A percentile compares a stretch with the other conserved stretches of the same genome.
phyloP scores from a whole-genome alignment of 768 basidiomycete genomes.

The Tricholoma matsutake region DNA sequence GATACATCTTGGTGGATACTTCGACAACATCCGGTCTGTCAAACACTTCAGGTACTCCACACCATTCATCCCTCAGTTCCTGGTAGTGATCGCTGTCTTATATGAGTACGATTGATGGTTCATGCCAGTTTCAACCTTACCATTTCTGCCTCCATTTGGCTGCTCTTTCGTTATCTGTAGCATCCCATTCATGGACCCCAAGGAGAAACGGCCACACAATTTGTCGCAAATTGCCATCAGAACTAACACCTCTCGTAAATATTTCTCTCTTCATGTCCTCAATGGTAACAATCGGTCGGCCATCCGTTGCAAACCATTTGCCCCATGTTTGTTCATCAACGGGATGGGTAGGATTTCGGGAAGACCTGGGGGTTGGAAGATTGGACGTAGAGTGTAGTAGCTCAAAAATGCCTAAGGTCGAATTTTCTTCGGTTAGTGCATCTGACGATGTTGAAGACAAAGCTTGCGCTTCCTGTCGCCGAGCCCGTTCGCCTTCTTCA shows the following conservation, averaged over 20 bases:
- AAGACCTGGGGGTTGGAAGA: constrained; percentile 77
- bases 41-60: constrained; percentile 76
- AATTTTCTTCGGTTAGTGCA: constrained; percentile 56
- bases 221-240: constrained; percentile 55
- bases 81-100: constrained; percentile 61
- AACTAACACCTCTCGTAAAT: constrained; percentile 69
- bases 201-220: constrained; percentile 91
- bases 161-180: constrained; percentile 57
- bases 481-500: constrained; percentile 92
- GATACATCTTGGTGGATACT: constrained; percentile 37
- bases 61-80: constrained; percentile 77
- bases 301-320: constrained; percentile 75
- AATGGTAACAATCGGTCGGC: constrained; percentile 57
- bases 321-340: constrained; percentile 72
- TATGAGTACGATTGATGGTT: background rate
- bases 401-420: constrained; percentile 85
- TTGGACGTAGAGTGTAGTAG: constrained; percentile 75
- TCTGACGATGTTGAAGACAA: constrained; percentile 50
- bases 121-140: constrained; percentile 33
- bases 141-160: constrained; percentile 60
- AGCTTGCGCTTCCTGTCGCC: constrained; percentile 74
- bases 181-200: constrained; percentile 81
- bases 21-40: constrained; percentile 79
- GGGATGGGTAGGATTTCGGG: constrained; percentile 77
- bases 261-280: constrained; percentile 76